Evolutionary conservation across 2,329 filamentous ascomycete species (phyloP), one percentile per base, ranked within the genome.

Genomic region (Talaromyces verruculosus): DNA sequence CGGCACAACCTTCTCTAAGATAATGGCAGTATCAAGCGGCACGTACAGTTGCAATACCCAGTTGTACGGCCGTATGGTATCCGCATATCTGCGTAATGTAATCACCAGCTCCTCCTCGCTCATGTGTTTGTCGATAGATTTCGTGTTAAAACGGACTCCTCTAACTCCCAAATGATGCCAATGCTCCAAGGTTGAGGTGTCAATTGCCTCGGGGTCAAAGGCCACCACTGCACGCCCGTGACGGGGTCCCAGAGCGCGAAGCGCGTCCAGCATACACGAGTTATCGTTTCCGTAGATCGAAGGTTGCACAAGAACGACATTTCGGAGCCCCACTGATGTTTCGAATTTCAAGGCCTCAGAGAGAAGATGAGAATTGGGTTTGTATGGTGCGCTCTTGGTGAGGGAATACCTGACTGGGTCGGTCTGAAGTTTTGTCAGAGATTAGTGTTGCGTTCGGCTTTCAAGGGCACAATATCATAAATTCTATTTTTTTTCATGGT

Each of bases 271-370:
- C 3, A 88, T 75, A 70, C 85, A 88, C 0, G 81, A 78, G 70
- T 89, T 89, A 74, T 89, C 86, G 62, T 80, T 77, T 28, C 84
- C 86, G 72, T 89, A 89, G 61, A 87, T 85, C 17, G 85, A 88
- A 0, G 86, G 85, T 69, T 89, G 87, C 2, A 87, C 83, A 11
- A 89, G 77, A 28, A 89, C 85, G 61, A 87, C 79, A 66, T 87
- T 86, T 49, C 78, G 69, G 45, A 88, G 81, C 2, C 83, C 83
- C 15, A 88, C 73, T 1, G 78, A 75, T 0, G 76, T 71, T 67
- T 87, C 83, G 69, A 88, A 88, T 2, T 72, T 67, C 37, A 83
- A 74, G 22, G 85, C 85, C 37, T 87, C 79, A 7, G 78, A 70
- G 6, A 88, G 75, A 1, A 80, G 84, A 70, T 86, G 82, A 13